These are phyloP conservation scores for Fraxinus ornus DNA, from an alignment of 305 asterid species.

Conservation along the genomic window DNA sequence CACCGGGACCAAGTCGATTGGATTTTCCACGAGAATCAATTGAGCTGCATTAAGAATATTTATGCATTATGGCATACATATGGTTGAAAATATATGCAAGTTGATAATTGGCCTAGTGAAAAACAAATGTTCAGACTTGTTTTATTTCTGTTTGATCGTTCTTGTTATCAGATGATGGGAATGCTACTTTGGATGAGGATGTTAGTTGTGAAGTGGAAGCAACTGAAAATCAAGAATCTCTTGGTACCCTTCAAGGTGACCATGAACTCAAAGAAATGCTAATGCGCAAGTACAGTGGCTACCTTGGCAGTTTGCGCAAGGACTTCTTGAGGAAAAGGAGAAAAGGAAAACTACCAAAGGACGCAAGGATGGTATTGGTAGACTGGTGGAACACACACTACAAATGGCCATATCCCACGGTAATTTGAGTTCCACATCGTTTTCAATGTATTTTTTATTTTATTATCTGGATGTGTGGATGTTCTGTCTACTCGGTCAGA, in stretches of 20 bases:
- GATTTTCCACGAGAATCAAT: background rate
- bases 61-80: background rate
- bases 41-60: background rate
- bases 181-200: constrained; percentile 41
- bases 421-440: constrained; percentile 6
- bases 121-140: background rate
- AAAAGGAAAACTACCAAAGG: constrained; percentile 44
- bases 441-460: background rate
- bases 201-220: constrained; percentile 34
- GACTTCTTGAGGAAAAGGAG: constrained; percentile 48
- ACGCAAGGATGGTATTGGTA: constrained; percentile 32
- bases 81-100: background rate
- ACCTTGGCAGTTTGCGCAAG: constrained; percentile 41
- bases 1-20: background rate
- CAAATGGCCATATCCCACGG: constrained; percentile 56
- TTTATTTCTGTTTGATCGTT: background rate
- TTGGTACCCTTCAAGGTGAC: constrained; percentile 23
- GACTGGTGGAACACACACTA: constrained; percentile 48
- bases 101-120: background rate
- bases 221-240: constrained; percentile 33
- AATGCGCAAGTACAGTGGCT: constrained; percentile 46
- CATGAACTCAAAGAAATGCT: constrained; percentile 40
- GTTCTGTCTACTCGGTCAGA: background rate
- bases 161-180: constrained; percentile 35
- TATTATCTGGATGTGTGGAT: background rate